Evolutionary conservation across 257 asterid genomes (phyloP).

Genomic region (Solanum clarkiae): DNA sequence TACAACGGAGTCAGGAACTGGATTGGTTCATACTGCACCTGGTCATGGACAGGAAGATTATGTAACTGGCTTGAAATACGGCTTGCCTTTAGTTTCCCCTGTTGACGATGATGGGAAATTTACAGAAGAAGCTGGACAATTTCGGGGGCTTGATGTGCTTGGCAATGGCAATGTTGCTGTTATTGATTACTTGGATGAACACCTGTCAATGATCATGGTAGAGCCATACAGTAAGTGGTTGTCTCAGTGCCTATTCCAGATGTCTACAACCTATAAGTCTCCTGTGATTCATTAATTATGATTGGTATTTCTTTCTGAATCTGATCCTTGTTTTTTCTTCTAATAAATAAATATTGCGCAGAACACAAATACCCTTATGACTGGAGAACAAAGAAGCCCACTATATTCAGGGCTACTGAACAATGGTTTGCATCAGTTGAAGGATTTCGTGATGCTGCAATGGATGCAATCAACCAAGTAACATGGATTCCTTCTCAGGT

Average conservation of each 20-base stretch:
- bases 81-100: constrained; percentile 74
- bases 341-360: constrained; percentile 11
- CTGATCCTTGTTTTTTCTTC: background rate
- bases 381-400: constrained; percentile 97
- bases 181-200: constrained; percentile 63
- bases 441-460: constrained; percentile 85
- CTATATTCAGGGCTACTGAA: constrained; percentile 97
- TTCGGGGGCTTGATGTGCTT: constrained; percentile 81
- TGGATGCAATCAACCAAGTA: constrained; percentile 76
- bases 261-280: background rate
- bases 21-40: constrained; percentile 97
- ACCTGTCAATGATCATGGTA: constrained; percentile 65
- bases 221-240: constrained; percentile 88
- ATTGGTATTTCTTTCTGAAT: background rate
- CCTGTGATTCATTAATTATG: background rate
- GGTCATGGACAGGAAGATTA: constrained; percentile 99
- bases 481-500: constrained; percentile 91
- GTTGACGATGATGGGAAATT: constrained; percentile 87
- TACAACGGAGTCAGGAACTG: constrained; percentile 96
- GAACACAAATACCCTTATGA: constrained; percentile 99
- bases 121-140: constrained; percentile 91
- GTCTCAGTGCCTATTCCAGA: background rate
- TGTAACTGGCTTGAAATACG: constrained; percentile 79
- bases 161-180: constrained; percentile 80
- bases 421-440: constrained; percentile 99